phyloP scores from a whole-genome alignment of 2,329 filamentous ascomycete species.

The Cyanodermella asteris region DNA sequence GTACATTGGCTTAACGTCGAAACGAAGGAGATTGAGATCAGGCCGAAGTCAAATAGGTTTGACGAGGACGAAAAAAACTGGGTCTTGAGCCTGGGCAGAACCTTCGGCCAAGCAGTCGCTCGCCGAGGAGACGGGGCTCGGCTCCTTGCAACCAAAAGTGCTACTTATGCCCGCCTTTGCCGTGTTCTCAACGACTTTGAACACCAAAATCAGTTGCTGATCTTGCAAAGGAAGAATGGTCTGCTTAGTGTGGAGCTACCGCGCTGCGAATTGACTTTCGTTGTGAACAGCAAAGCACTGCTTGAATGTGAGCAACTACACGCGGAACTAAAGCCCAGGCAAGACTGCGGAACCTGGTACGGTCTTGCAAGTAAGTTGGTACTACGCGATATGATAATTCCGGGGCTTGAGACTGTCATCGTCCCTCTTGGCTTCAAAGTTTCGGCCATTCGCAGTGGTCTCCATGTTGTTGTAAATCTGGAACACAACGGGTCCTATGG shows the following conservation, averaged over 20 bases:
- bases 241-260: slow-evolving; percentile 27
- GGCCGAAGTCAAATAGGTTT: slow-evolving; percentile 24
- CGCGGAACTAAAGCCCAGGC: slow-evolving; percentile 31
- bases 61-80: slow-evolving; percentile 12
- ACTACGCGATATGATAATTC: slow-evolving; percentile 23
- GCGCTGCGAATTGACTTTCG: slow-evolving; percentile 31
- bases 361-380: slow-evolving; percentile 38
- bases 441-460: slow-evolving; percentile 11
- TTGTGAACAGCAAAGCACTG: slow-evolving; percentile 20
- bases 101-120: slow-evolving; percentile 9
- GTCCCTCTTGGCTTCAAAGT: slow-evolving; percentile 24
- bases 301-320: slow-evolving; percentile 29
- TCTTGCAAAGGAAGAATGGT: slow-evolving; percentile 21
- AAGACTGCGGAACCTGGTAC: slow-evolving; percentile 38
- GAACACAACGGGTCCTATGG: slow-evolving; percentile 19
- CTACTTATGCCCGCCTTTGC: slow-evolving; percentile 17
- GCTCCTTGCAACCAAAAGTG: slow-evolving; percentile 29
- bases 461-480: slow-evolving; percentile 24
- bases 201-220: slow-evolving; percentile 17
- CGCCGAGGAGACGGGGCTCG: slow-evolving; percentile 19
- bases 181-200: slow-evolving; percentile 31
- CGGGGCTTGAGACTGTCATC: slow-evolving; percentile 27
- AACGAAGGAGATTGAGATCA: slow-evolving; percentile 27
- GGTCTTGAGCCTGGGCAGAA: slow-evolving; percentile 12
- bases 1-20: slow-evolving; percentile 37